These are phyloP conservation scores for Salix arbutifolia DNA, from an alignment of 345 rosid genomes.

Conservation along the genomic window DNA sequence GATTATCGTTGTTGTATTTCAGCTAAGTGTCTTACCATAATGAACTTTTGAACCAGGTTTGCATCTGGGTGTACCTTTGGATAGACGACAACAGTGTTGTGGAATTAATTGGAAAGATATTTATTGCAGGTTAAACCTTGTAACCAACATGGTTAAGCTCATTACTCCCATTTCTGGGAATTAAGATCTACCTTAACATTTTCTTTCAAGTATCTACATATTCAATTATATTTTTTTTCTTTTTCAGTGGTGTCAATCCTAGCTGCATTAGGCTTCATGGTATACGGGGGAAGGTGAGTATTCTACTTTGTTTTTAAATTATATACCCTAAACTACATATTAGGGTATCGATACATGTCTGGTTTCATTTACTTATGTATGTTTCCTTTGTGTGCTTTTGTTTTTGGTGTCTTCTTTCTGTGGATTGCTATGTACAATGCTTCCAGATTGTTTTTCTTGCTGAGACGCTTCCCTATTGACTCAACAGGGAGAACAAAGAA, in stretches of 20 bases:
- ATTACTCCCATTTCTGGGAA: neutral
- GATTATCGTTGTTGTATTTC: neutral
- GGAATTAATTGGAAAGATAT: slow-evolving; percentile 72
- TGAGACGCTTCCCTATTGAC: slow-evolving; percentile 93
- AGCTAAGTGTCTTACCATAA: slow-evolving; percentile 9
- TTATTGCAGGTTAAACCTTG: slow-evolving; percentile 64
- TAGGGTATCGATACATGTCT: slow-evolving; percentile 8
- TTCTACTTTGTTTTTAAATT: slow-evolving; percentile 5
- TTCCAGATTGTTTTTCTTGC: slow-evolving; percentile 84
- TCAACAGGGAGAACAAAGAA: slow-evolving; percentile 98
- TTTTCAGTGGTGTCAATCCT: slow-evolving; percentile 77
- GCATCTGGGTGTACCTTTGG: slow-evolving; percentile 89
- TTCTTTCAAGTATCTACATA: neutral
- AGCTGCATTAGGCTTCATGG: slow-evolving; percentile 89
- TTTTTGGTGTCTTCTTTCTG: slow-evolving; percentile 3
- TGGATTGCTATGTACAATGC: no score
- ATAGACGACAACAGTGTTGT: slow-evolving; percentile 64
- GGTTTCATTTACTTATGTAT: slow-evolving; percentile 4
- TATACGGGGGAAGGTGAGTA: slow-evolving; percentile 94
- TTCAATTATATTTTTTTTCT: neutral
- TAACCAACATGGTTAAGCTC: slow-evolving; percentile 8
- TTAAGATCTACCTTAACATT: neutral
- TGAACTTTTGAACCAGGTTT: slow-evolving; percentile 48
- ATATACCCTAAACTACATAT: no score
- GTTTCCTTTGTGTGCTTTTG: neutral